A percentile compares a stretch with the other conserved stretches of the same genome.
Conservation (phyloP, 208 protist genomes). For the Trypanosoma scelopori region DNA sequence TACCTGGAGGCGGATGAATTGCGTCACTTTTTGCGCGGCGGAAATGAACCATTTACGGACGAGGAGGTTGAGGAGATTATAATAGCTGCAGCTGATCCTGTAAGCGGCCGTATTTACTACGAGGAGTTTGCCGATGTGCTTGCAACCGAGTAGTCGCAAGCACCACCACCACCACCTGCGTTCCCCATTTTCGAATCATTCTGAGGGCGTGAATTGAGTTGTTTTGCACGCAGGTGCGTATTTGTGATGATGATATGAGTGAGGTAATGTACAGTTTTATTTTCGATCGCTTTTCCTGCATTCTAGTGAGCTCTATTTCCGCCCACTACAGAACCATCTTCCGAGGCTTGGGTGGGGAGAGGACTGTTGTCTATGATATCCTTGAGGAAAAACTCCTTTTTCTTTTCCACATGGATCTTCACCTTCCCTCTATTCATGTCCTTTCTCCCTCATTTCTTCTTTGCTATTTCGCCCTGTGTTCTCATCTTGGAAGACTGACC, state of each 20-base stretch:
- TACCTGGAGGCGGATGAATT: conserved; percentile 72
- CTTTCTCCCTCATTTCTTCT: conserved; percentile 24
- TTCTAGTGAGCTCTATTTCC: no score
- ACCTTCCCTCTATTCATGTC: conserved; percentile 3
- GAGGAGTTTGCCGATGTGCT: conserved; percentile 80
- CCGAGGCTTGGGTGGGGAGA: no score
- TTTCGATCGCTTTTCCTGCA: no score
- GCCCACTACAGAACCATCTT: no score
- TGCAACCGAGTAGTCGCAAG: conserved; percentile 52
- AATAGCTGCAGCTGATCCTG: conserved; percentile 66
- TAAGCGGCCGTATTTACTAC: conserved; percentile 74
- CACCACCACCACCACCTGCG: no score
- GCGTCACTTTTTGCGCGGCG: conserved; percentile 48
- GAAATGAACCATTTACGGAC: conserved; percentile 59
- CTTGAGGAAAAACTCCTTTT: no score
- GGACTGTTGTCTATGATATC: no score
- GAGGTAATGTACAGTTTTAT: conserved; percentile 3
- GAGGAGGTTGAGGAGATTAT: conserved; percentile 87
- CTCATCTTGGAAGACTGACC: neutral
- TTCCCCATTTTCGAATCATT: no score
- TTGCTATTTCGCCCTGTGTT: no score
- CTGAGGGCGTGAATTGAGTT: no score
- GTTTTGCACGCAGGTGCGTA: neutral
- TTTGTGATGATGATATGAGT: neutral
- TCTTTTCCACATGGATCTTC: no score